Base-by-base conservation (phyloP, 2,329 filamentous ascomycete genomes). In the Aspergillus pseudoviridinutans region DNA sequence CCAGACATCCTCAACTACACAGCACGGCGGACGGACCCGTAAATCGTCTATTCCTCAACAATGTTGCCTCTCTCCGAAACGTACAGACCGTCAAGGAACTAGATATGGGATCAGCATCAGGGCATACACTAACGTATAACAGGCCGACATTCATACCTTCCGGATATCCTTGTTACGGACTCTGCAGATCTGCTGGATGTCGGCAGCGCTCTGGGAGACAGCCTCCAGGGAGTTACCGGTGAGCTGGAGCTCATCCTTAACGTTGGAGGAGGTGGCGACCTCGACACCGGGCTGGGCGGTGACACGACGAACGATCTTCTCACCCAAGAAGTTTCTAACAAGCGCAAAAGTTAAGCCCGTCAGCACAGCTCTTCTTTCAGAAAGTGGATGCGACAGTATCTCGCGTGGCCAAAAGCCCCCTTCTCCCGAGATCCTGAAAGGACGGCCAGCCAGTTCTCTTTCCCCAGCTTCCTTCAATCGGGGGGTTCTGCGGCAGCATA, bases 161-260 rank as follows among this genome's bases (percentile, higher is more conserved):
- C 95, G 92, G 85, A 99, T 99, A 96, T 99, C 94, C 92, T 99
- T 99, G 91, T 99, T 99, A 81, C 92, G 88, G 81, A 99, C 94
- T 83, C 87, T 87, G 92, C 94, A 99, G 82, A 94, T 92, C 83
- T 99, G 94, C 86, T 99, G 94, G 80, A 99, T 97, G 80, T 99
- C 94, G 81, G 94, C 94, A 69, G 94, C 94, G 77, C 88, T 92
- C 85, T 99, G 94, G 75, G 94, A 99, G 68, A 99, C 94, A 78
- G 87, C 87, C 86, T 99, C 95, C 72, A 99, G 85, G 64, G 90
- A 95, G 90, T 97, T 99, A 74, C 94, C 94, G 70, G 78, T 84
- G 72, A 99, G 84, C 79, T 93, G 82, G 65, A 99, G 89, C 88
- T 99, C 92, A 79, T 99, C 94, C 90, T 99, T 99, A 81, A 92